phyloP scores from a whole-genome alignment of 2,329 filamentous ascomycete genomes.

The Whalleya microplaca region DNA sequence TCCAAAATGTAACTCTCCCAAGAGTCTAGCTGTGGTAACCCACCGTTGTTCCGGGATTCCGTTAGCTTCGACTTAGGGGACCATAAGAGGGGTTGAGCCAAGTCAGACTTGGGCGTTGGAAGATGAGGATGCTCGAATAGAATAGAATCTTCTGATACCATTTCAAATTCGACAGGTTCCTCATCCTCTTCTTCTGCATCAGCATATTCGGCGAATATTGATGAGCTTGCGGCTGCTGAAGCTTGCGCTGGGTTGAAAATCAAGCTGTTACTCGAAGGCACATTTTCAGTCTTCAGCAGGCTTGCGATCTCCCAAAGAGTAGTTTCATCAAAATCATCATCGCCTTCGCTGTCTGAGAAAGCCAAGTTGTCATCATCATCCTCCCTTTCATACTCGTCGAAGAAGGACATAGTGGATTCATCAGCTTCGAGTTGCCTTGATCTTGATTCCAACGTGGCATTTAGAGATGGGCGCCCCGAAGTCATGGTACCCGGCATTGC shows the following conservation, averaged over 20 bases:
- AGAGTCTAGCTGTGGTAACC: conserved; percentile 43
- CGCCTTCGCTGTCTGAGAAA: conserved; percentile 43
- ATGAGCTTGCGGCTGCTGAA: conserved; percentile 23
- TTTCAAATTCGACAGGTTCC: conserved; percentile 30
- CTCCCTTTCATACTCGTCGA: conserved; percentile 61
- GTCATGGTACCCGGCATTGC: conserved; percentile 58
- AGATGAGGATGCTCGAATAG: conserved; percentile 37
- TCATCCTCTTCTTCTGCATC: conserved; percentile 36
- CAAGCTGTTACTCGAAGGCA: conserved; percentile 57
- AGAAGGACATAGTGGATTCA: conserved; percentile 57
- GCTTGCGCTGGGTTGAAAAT: conserved; percentile 40
- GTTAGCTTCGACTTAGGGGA: conserved; percentile 13
- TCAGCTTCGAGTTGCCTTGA: conserved; percentile 42
- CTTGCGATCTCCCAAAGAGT: conserved; percentile 68
- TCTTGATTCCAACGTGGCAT: conserved; percentile 38
- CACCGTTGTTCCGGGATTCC: conserved; percentile 13
- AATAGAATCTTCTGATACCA: conserved; percentile 33
- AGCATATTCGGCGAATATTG: conserved; percentile 39
- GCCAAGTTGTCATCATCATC: conserved; percentile 48
- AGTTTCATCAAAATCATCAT: conserved; percentile 62
- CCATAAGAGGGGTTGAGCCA: conserved; percentile 24
- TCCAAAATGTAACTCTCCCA: conserved; percentile 42
- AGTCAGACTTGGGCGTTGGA: not conserved
- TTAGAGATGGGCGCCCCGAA: conserved; percentile 40
- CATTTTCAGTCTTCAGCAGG: conserved; percentile 55